Evolutionary conservation across 257 asterid species (phyloP).

Genomic region (Scutellaria galericulata): DNA sequence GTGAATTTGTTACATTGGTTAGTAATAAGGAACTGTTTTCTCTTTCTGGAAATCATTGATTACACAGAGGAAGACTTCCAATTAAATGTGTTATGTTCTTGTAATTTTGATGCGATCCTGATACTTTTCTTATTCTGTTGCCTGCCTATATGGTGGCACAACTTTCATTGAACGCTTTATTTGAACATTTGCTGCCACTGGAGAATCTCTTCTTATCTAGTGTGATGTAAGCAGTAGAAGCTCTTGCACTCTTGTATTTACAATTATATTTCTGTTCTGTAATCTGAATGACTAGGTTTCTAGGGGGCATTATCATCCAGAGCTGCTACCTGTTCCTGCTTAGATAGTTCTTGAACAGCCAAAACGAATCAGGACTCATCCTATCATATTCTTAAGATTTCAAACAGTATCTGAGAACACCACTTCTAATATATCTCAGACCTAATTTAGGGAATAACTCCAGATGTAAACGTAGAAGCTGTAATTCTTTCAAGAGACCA

Average conservation of each 20-base stretch:
- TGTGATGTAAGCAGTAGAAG: background rate
- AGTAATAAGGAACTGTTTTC: background rate
- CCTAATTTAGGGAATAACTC: constrained; percentile 12
- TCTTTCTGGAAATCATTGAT: constrained; percentile 8
- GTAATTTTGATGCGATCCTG: background rate
- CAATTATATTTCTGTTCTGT: background rate
- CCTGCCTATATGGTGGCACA: background rate
- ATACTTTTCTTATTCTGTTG: background rate
- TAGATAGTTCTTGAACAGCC: constrained; percentile 13
- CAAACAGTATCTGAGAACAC: background rate
- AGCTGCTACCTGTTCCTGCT: background rate
- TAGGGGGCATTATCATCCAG: background rate
- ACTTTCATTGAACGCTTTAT: constrained; percentile 1
- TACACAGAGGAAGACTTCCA: background rate
- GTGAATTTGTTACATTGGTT: constrained; percentile 17
- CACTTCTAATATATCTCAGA: constrained; percentile 10
- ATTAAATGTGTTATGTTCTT: background rate
- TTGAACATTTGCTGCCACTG: constrained; percentile 16
- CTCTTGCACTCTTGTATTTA: background rate
- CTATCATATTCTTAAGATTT: constrained; percentile 1
- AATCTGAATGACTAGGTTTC: constrained; percentile 15
- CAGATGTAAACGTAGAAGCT: constrained; percentile 6
- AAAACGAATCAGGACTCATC: background rate
- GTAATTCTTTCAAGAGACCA: background rate
- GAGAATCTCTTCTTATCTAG: background rate